These are phyloP conservation scores for Yarrowia galli DNA, from an alignment of 1,139 yeast species.

Conservation along the genomic window DNA sequence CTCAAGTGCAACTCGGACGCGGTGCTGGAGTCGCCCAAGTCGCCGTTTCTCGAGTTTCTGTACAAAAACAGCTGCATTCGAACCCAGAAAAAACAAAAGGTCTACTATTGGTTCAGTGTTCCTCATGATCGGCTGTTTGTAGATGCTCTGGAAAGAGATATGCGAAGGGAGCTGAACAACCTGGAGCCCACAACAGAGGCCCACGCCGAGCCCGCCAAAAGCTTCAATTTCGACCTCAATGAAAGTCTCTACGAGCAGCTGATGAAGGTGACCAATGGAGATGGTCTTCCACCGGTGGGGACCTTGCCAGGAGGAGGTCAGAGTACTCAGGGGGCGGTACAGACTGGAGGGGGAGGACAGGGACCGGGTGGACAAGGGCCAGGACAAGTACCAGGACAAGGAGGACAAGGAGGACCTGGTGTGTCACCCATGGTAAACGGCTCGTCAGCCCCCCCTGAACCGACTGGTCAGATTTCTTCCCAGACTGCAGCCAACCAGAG, in stretches of 20 bases:
- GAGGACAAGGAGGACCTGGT: not conserved
- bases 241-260: conserved; percentile 53
- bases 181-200: conserved; percentile 53
- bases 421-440: not conserved
- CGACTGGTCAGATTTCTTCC: conserved; percentile 9
- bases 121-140: conserved; percentile 92
- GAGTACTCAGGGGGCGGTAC: not conserved
- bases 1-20: conserved; percentile 91
- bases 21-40: conserved; percentile 84
- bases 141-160: conserved; percentile 92
- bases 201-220: conserved; percentile 54
- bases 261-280: conserved; percentile 44
- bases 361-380: conserved; percentile 18
- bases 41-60: conserved; percentile 82
- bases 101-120: conserved; percentile 95
- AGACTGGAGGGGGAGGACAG: too few species aligned
- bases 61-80: conserved; percentile 87
- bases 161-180: conserved; percentile 69
- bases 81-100: conserved; percentile 96
- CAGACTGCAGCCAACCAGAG: conserved; percentile 20
- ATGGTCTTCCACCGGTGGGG: conserved; percentile 22
- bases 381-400: too few species aligned
- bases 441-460: conserved; percentile 9
- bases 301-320: conserved; percentile 12
- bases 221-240: conserved; percentile 52